phyloP scores from a whole-genome alignment of 2,329 filamentous ascomycete species.

The Scedosporium boydii region DNA sequence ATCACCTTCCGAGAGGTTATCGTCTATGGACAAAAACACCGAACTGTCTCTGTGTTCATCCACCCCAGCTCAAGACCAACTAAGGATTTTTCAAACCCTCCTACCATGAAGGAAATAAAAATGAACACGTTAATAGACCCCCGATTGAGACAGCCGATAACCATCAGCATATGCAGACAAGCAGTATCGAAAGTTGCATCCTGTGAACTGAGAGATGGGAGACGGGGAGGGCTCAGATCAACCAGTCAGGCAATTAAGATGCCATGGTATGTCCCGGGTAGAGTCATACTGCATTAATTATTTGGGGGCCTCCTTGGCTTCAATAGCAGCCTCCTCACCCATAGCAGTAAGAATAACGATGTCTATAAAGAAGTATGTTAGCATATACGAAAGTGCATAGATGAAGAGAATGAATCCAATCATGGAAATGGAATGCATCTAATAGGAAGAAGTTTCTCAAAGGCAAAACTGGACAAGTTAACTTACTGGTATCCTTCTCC shows the following conservation, averaged over 20 bases:
- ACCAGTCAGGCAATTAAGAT: background rate
- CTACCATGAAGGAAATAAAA: background rate
- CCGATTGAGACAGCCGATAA: background rate
- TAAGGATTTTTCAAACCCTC: background rate
- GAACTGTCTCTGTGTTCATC: background rate
- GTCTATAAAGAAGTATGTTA: conserved; percentile 42
- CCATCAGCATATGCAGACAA: background rate
- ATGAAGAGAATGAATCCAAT: background rate
- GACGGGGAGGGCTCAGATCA: background rate
- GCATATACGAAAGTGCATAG: conserved; percentile 9
- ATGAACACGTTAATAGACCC: background rate
- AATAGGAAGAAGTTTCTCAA: background rate
- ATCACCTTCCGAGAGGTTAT: background rate
- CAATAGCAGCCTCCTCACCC: conserved; percentile 87
- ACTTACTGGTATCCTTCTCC: conserved; percentile 91
- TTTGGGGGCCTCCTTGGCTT: conserved; percentile 82
- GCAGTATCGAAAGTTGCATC: background rate
- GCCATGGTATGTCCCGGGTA: background rate
- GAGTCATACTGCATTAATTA: background rate
- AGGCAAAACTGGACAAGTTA: conserved; percentile 1
- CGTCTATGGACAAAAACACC: background rate
- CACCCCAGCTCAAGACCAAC: background rate
- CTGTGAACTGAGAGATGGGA: background rate
- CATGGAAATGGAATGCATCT: too few species aligned
- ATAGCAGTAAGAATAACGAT: conserved; percentile 91